Base-by-base conservation (phyloP, 331 rosid genomes). In the Dryas integrifolia region DNA sequence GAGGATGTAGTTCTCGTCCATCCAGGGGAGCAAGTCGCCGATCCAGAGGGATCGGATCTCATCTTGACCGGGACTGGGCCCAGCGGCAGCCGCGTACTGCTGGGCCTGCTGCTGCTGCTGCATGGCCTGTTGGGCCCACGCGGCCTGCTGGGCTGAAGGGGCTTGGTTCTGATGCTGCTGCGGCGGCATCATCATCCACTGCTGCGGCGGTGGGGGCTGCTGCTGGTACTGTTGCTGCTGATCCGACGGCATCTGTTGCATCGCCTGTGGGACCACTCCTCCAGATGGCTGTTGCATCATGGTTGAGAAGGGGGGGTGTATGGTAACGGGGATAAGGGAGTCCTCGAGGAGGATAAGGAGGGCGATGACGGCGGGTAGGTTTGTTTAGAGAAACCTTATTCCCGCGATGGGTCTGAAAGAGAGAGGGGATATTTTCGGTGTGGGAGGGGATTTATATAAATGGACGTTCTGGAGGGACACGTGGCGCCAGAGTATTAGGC, bases 11-110 rank as follows among this genome's bases (percentile, higher is more conserved):
- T 18, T 75, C 76, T 86, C 90, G n/a, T 86, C 90, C 90, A 86
- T 86, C 90, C 90, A 86, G 59, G 40, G 86, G 52, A 72, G 85
- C 73, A 86, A 65, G 79, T 86, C 88, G 0, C 90, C 90, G 79
- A 86, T 84, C 90, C 90, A 86, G 53, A 86, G 86, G 9, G 90
- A 86, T 10, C 83, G 82, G 80, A 86, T 77, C 86, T 86, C 90
- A 7, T 69, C 79, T 15, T 83, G 41, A 14, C 75, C 73, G 2
- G 47, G 39, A 18, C 18, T 58, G 24, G 67, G 77, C 1, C 38
- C 38, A 6, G 58, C 16, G 3, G 70, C 64, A 5, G 77, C 40
- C 10, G 67, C 24, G 67, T 83, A 86, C 79, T 77, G 86, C 76
- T 84, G 88, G 6, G 73, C 61, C 60, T 83, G 87, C 15, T 70